These are phyloP conservation scores for Fusarium heterosporum DNA, from an alignment of 2,329 filamentous ascomycete species.

Conservation along the genomic window DNA sequence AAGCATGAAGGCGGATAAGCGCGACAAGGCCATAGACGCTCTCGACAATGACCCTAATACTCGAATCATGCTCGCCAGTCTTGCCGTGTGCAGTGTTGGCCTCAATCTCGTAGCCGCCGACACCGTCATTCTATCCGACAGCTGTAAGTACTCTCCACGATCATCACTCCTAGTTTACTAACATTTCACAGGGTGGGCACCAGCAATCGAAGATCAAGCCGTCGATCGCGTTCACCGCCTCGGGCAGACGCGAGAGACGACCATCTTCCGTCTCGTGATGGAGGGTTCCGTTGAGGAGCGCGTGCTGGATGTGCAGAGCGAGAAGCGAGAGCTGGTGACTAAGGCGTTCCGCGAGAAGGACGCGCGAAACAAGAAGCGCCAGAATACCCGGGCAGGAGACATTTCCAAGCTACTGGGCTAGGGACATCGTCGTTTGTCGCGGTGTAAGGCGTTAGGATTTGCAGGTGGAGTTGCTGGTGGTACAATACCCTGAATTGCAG, in stretches of 20 bases:
- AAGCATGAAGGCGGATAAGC: constrained; percentile 75
- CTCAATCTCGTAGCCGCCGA: constrained; percentile 88
- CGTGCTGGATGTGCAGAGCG: constrained; percentile 80
- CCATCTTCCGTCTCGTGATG: constrained; percentile 84
- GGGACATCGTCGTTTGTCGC: background rate
- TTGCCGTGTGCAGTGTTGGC: constrained; percentile 86
- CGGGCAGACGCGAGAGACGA: constrained; percentile 82
- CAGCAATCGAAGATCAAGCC: constrained; percentile 92
- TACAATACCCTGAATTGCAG: constrained; percentile 7
- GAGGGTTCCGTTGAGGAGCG: constrained; percentile 84
- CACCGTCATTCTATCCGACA: constrained; percentile 85
- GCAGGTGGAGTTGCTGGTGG: background rate
- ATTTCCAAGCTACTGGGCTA: constrained; percentile 61
- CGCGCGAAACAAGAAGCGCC: constrained; percentile 62
- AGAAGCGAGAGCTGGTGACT: constrained; percentile 81
- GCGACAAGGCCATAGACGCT: constrained; percentile 77
- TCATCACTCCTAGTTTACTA: constrained; percentile 5
- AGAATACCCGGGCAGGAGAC: constrained; percentile 68
- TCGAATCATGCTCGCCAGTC: constrained; percentile 82
- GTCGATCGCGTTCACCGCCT: constrained; percentile 88
- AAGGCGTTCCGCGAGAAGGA: constrained; percentile 82
- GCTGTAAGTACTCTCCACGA: constrained; percentile 60
- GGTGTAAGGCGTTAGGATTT: constrained; percentile 2
- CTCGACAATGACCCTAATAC: constrained; percentile 76
- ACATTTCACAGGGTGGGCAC: constrained; percentile 77